These are phyloP conservation scores for Paratinospora sagittata DNA, from an alignment of 164 flowering plant species.

Conservation along the genomic window DNA sequence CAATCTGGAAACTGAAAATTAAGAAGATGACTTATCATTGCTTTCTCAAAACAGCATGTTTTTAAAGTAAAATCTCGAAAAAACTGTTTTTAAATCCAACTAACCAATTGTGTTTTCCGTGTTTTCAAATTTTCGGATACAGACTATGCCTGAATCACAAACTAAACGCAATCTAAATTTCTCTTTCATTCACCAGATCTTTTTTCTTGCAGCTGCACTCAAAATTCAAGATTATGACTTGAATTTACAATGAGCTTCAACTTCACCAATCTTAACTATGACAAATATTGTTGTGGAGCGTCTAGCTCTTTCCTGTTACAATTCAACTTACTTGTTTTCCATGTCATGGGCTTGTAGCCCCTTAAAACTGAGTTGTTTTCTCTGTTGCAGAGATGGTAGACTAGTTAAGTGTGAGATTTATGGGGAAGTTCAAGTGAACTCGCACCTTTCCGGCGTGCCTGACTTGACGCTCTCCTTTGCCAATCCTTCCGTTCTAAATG, in stretches of 20 bases:
- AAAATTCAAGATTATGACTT: no score
- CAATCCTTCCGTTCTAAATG: slow-evolving; percentile 80
- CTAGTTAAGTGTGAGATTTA: slow-evolving; percentile 86
- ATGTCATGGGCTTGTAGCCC: neutral
- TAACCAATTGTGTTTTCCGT: no score
- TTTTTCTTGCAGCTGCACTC: neutral
- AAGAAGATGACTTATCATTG: no score
- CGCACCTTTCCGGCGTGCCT: slow-evolving; percentile 88
- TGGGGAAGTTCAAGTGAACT: slow-evolving; percentile 89
- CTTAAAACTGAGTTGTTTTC: slow-evolving; percentile 3
- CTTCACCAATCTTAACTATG: no score
- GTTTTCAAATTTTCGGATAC: no score
- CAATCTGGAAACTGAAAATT: no score
- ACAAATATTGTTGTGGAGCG: neutral
- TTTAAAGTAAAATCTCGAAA: no score
- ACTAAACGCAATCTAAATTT: neutral
- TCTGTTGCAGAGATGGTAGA: slow-evolving; percentile 57
- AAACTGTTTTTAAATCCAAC: no score
- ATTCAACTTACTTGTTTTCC: neutral
- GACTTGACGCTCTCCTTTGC: slow-evolving; percentile 91
- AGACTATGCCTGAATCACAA: no score
- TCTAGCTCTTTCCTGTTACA: neutral
- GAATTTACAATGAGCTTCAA: no score
- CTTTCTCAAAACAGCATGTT: no score
- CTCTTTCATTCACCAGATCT: neutral